Percentiles rank a stretch among this genome's conserved stretches.
These are phyloP conservation scores for Xenoacremonium recifei DNA, from an alignment of 2,329 filamentous ascomycete species.

Conservation along the genomic window DNA sequence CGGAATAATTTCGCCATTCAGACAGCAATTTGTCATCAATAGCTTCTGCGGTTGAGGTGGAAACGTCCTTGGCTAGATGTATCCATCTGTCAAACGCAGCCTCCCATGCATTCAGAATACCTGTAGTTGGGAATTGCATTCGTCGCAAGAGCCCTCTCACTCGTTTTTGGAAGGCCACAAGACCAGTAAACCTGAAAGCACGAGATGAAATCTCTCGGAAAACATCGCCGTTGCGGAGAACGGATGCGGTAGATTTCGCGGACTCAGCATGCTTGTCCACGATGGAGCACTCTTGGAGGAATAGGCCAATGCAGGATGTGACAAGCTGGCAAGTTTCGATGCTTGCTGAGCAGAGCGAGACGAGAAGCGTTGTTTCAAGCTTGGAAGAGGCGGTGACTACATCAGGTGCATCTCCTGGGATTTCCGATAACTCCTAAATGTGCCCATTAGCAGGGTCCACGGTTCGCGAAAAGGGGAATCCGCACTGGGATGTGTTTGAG, in stretches of 20 bases:
- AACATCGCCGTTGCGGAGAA: constrained; percentile 59
- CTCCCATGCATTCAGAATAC: constrained; percentile 68
- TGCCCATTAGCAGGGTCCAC: no score
- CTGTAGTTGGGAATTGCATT: constrained; percentile 61
- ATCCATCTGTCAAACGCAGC: constrained; percentile 65
- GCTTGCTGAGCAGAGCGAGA: constrained; percentile 63
- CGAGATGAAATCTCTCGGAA: constrained; percentile 63
- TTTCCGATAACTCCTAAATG: constrained; percentile 52
- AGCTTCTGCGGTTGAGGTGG: constrained; percentile 47
- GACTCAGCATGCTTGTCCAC: constrained; percentile 51
- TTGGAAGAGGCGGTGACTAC: constrained; percentile 51
- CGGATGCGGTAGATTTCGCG: constrained; percentile 48
- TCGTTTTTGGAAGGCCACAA: constrained; percentile 69
- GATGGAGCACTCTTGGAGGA: constrained; percentile 60
- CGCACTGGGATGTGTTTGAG: constrained; percentile 50
- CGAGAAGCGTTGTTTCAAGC: constrained; percentile 61
- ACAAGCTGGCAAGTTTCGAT: constrained; percentile 65
- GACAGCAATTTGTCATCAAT: constrained; percentile 56
- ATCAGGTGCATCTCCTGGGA: constrained; percentile 55
- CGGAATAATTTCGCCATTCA: constrained; percentile 69
- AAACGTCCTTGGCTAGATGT: constrained; percentile 61
- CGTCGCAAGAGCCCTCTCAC: constrained; percentile 58
- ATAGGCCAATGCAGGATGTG: constrained; percentile 59
- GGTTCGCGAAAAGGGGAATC: not conserved
- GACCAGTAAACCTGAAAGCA: constrained; percentile 64